These are phyloP conservation scores for Boletus subparvulus DNA, from an alignment of 768 basidiomycete species.

Conservation along the genomic window DNA sequence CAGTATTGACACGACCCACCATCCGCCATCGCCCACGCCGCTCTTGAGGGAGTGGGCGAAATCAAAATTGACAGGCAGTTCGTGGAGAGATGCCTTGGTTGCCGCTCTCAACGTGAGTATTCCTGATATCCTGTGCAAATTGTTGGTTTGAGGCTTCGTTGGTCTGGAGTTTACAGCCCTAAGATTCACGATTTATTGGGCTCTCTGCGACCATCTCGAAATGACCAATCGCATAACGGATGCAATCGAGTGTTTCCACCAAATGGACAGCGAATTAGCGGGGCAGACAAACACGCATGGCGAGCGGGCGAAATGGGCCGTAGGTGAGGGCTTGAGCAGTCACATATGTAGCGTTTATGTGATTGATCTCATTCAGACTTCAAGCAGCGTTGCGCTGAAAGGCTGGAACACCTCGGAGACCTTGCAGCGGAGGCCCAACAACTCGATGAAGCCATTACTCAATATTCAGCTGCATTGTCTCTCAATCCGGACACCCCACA, in stretches of 20 bases:
- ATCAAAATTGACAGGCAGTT: not conserved
- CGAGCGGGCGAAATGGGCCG: too few relatives aligned
- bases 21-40: not conserved
- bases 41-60: not conserved
- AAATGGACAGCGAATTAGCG: too few relatives aligned
- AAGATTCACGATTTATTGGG: not conserved
- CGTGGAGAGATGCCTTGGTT: not conserved
- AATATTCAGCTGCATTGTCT: not conserved
- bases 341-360: not conserved
- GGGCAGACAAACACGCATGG: too few relatives aligned
- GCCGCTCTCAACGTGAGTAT: not conserved
- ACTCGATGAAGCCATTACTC: not conserved
- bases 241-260: too few relatives aligned
- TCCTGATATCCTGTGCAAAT: too few relatives aligned
- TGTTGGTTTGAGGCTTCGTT: too few relatives aligned
- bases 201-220: not conserved
- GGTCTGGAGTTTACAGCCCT: not conserved
- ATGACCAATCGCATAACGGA: too few relatives aligned
- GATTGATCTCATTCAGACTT: not conserved
- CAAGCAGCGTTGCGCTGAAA: not conserved
- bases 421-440: not conserved
- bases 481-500: not conserved
- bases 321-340: too few relatives aligned
- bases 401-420: not conserved
- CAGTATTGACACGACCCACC: not conserved